Evolutionary conservation across 2,329 filamentous ascomycete species (phyloP).

Genomic region (Trichoderma semiorbis): DNA sequence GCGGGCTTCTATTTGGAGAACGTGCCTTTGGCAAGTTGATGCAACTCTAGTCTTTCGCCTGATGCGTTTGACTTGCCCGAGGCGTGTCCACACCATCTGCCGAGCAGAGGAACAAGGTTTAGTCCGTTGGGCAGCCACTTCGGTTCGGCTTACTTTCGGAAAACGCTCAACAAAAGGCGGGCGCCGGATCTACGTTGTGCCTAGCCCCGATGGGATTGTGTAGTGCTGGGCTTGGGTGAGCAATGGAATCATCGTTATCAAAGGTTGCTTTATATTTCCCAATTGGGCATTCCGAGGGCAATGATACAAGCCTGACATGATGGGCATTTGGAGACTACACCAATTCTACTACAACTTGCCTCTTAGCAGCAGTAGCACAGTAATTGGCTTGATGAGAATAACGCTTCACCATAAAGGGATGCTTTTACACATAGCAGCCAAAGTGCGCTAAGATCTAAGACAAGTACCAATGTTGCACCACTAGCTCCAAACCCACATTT

Average conservation of each 20-base stretch:
- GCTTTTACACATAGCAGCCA: not conserved
- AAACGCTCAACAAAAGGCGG: not conserved
- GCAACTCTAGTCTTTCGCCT: not conserved
- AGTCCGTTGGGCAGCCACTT: slow-evolving; percentile 5
- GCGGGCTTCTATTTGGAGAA: not conserved
- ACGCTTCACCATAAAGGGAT: not conserved
- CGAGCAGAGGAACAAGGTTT: slow-evolving; percentile 13
- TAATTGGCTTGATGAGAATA: not conserved
- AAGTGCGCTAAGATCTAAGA: not conserved
- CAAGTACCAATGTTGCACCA: not conserved
- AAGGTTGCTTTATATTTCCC: not conserved
- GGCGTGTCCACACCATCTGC: slow-evolving; percentile 2
- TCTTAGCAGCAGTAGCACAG: not conserved
- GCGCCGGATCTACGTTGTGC: not conserved
- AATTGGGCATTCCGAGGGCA: not conserved
- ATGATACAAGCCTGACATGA: not conserved
- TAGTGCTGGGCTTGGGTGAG: no score
- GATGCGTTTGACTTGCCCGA: slow-evolving; percentile 3
- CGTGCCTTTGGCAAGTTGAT: not conserved
- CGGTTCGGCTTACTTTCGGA: slow-evolving; percentile 8
- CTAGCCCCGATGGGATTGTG: not conserved
- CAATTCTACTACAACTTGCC: not conserved
- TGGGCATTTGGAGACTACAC: not conserved
- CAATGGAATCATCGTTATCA: no score
- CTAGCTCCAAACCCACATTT: slow-evolving; percentile 10